Base-by-base conservation (phyloP, 2,329 filamentous ascomycete genomes). In the Talaromyces sp. region DNA sequence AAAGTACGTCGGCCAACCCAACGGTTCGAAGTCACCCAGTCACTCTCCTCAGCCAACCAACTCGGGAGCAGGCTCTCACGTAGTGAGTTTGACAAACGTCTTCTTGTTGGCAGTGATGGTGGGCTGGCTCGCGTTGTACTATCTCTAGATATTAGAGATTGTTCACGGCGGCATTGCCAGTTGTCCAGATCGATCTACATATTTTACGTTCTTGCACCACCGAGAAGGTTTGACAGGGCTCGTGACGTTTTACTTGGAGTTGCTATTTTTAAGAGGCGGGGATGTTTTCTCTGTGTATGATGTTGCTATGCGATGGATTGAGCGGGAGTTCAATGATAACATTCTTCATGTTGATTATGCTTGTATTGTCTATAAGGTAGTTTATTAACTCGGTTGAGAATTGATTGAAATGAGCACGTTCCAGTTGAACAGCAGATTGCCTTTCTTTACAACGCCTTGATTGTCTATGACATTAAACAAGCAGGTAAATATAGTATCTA, bases 91-190 rank as follows among this genome's bases (percentile, higher is more conserved):
- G 9, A 37, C 41, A 41, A 22, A 11, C 15, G 21, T 21, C 13
- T 31, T 36, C 7, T 31, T 54, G 11, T 17, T 35, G 22, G 39
- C 40, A 3, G 10, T 58, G n/a, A 17, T 45, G 25, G 9, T 55
- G 39, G 51, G 57, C 9, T 53, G 56, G 50, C 33, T 58, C 28
- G 19, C 36, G 35, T 8, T 28, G 54, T 36, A 31, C 36, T 21
- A 9, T 22, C 10, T 48, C 17, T 21, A 33, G n/a, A 48, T 48
- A 19, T 10, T 33, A 19, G n/a, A 46, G 43, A 15, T 8, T 15
- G 8, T 28, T 31, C 5, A 8, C 2, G 7, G 3, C 25, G n/a
- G n/a, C n/a, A n/a, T n/a, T n/a, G n/a, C 22, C 25, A 19, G 19
- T 10, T 28, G 41, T 4, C 13, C 41, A 10, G 41, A 9, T n/a